Base-by-base conservation (phyloP, 148 eudicot species). In the Spergularia marina region DNA sequence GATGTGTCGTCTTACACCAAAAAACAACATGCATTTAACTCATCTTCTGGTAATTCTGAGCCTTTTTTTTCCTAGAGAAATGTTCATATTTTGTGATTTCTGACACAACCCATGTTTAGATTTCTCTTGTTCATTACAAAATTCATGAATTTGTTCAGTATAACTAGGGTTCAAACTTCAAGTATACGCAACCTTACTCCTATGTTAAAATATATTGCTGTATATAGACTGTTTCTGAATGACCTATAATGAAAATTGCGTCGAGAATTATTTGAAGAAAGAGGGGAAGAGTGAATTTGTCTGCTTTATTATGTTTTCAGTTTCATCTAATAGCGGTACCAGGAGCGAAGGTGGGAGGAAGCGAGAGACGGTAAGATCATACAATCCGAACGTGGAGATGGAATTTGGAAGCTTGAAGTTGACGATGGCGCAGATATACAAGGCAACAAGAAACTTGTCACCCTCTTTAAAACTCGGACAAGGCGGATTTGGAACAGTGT, bases 401-500 rank as follows among this genome's bases (percentile, higher is more conserved):
- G 85, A 84, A 63, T 85, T 81, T 14, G 87, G 87, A 72, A 83
- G 76, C 76, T 53, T 67, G 4, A 88, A 82, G 59, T 87, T 91
- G 69, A 91, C 87, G 79, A 74, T 94, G 80, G 81, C 77, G 16
- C 85, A 88, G 58, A 89, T 94, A 78, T 75, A 72, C 76, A 90
- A 82, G 82, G 98, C 91, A 58, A 94, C 98, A 12, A 82, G 70
- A 30, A 87, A 88, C 62, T 91, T 94, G 70, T 90, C 95, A 25
- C 95, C 97, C 6, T 71, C 83, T 41, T 82, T 84, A 12, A 91
- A 89, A 85, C 83, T 94, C 16, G 98, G 98, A 47, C 96, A 91
- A 83, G 98, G 98, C 14, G 98, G 98, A 44, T 94, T 91, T 62
- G 97, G 96, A 23, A 89, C 89, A 4, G 98, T 94, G 20, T 94